Evolutionary conservation across 345 rosid genomes (phyloP).

Genomic region (Melastoma malabathricum): DNA sequence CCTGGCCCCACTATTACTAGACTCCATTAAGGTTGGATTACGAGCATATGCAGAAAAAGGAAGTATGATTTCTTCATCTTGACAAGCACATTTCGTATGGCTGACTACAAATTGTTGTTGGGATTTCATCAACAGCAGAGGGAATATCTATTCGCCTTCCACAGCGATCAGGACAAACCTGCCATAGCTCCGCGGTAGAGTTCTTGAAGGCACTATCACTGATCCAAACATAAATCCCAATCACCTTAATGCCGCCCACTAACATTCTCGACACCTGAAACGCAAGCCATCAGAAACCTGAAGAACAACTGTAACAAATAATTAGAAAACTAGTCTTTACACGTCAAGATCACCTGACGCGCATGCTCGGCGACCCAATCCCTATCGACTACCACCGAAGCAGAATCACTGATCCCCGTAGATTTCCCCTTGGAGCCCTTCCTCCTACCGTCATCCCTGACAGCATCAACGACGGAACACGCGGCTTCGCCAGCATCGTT

Average conservation of each 20-base stretch:
- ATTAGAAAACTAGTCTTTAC: too few relatives aligned
- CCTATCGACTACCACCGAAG: conserved; percentile 44
- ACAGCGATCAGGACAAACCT: too few relatives aligned
- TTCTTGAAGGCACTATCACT: conserved; percentile 66
- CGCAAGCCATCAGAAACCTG: not conserved
- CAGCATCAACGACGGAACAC: conserved; percentile 42
- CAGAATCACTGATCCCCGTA: conserved; percentile 37
- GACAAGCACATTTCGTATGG: too few relatives aligned
- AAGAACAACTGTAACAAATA: not conserved
- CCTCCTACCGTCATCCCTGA: conserved; percentile 37
- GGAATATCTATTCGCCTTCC: too few relatives aligned
- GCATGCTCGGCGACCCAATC: conserved; percentile 96
- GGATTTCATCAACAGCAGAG: too few relatives aligned
- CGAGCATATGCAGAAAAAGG: too few relatives aligned
- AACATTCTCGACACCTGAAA: conserved; percentile 79
- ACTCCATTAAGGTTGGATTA: conserved; percentile 40
- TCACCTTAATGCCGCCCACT: conserved; percentile 71
- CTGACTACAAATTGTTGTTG: too few relatives aligned
- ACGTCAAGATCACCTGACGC: conserved; percentile 70
- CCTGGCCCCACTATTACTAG: conserved; percentile 65
- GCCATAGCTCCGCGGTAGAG: conserved; percentile 26
- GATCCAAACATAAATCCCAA: conserved; percentile 88
- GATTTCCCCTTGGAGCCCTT: conserved; percentile 53
- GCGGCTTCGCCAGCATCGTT: conserved; percentile 68
- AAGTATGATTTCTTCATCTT: too few relatives aligned